These are phyloP conservation scores for Phaeosphaeria sp. DNA, from an alignment of 2,329 filamentous ascomycete genomes.

Conservation along the genomic window DNA sequence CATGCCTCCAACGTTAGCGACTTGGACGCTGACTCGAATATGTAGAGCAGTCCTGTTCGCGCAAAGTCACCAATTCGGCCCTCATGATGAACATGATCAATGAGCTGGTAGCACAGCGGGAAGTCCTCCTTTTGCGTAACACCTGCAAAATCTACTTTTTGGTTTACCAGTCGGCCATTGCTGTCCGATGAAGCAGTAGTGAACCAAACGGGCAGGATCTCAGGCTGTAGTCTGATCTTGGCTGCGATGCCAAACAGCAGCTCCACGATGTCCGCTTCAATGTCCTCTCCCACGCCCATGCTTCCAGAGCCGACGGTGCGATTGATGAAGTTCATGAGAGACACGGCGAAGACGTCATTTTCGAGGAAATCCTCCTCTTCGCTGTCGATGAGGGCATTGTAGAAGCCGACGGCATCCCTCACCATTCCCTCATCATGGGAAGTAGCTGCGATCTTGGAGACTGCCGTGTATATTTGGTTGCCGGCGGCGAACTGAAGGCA, in stretches of 20 bases:
- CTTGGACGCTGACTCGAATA: conserved; percentile 89
- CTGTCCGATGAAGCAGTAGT: conserved; percentile 58
- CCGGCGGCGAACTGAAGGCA: conserved; percentile 87
- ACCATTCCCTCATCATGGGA: conserved; percentile 87
- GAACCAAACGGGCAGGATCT: conserved; percentile 92
- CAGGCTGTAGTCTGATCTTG: conserved; percentile 89
- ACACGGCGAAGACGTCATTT: conserved; percentile 82
- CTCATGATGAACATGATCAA: conserved; percentile 96
- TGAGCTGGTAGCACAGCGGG: conserved; percentile 90
- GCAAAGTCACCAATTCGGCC: conserved; percentile 96
- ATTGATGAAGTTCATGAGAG: conserved; percentile 84
- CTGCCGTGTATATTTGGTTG: conserved; percentile 86
- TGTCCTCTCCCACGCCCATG: conserved; percentile 76
- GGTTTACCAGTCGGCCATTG: conserved; percentile 52
- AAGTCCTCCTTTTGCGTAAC: conserved; percentile 90
- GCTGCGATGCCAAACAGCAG: conserved; percentile 94
- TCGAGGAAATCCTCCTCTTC: conserved; percentile 96
- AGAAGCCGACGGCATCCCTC: conserved; percentile 82
- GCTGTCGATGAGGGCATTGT: conserved; percentile 91
- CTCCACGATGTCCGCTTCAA: conserved; percentile 88
- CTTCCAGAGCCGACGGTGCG: conserved; percentile 77
- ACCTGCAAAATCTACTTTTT: conserved; percentile 76
- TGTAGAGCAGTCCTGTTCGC: conserved; percentile 89
- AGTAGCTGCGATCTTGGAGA: conserved; percentile 86
- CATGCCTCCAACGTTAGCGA: conserved; percentile 87